Base-by-base conservation (phyloP, 2,329 filamentous ascomycete species). In the Arachnomyces sp. region DNA sequence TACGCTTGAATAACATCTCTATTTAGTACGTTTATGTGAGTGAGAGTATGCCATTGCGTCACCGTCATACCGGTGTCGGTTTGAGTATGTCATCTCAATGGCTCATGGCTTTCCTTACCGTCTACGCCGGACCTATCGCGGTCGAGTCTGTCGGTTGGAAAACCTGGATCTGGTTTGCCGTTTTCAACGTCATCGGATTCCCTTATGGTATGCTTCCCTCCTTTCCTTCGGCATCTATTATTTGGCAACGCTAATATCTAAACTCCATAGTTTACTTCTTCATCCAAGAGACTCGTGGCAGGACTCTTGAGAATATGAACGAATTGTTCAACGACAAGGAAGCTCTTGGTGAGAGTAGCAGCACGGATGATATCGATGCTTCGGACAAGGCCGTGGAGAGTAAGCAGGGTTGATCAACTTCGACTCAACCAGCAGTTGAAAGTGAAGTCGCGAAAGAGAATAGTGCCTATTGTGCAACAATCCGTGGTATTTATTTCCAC, bases 101-200 rank as follows among this genome's bases (percentile, higher is more conserved):
- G 59, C 43, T 61, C 30, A 55, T 55, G 45, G 55, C 58, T 2
- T 62, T 61, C 42, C 33, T 62, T 14, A 62, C 59, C 13, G 59
- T 61, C 3, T 62, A 54, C 38, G 59, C 56, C 3, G 59, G 59
- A 2, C 59, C 58, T 3, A 61, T 60, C 31, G 59, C 51, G 7
- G 52, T 60, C 28, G 47, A 48, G 7, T 46, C 50, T 33, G 48
- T 57, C 7, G 59, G 58, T 7, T 62, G 58, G 58, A 58, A 60
- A 44, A 55, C 54, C 28, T 59, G 53, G 52, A 48, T 58, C 42
- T 55, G 53, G 52, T 60, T 62, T 34, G 39, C 52, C 29, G 52
- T 57, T 14, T 59, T 59, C 41, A 60, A 59, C 38, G 41, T 54
- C 28, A 45, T 58, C 28, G 55, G 56, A 4, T 52, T 62, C 16